Evolutionary conservation across 2,329 filamentous ascomycete genomes (phyloP), one percentile per base, ranked within the genome.

Genomic region (Pezicula neosporulosa): DNA sequence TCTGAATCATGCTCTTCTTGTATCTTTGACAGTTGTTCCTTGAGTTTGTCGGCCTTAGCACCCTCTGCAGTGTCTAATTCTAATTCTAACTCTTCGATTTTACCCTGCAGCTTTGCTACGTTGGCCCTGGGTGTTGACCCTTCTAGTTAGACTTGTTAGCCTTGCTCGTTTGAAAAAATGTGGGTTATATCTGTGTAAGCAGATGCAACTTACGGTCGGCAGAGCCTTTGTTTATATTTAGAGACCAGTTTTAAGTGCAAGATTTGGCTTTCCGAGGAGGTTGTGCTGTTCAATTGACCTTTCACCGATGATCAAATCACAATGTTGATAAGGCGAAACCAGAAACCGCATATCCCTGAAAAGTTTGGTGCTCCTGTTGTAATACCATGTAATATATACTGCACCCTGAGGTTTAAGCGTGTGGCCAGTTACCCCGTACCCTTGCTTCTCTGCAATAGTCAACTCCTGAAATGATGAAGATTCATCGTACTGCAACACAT

Each of bases 271-370:
- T 10, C 28, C 24, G 15, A 56, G 39, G 6, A 56, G 41, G 5
- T 49, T 44, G 27, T 54, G 33, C 43, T 44, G 44, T 28, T 45
- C 4, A 21, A 56, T 51, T 6, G 51, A 47, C 19, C n/a, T 27
- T 10, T 51, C 54, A 12, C 54, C 51, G 16, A 56, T 44, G 45
- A 56, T 45, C 10, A 56, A 37, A 6, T 56, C 51, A n/a, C 38
- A 53, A 6, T 47, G 30, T 9, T 47, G 19, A 28, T 51, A 37
- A 12, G 51, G 24, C 2, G 49, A 37, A 6, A 56, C 41, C n/a
- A 56, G 49, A 12, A 56, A 56, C 3, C 51, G 48, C 54, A 56
- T 56, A 8, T 49, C 28, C 18, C 51, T 43, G 30, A 42, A 56
- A 6, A 53, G 16, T 28, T 30, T 24, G 12, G 51, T 43, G 19